These are phyloP conservation scores for Penicillium sp. DNA, from an alignment of 2,329 filamentous ascomycete species.

Conservation along the genomic window DNA sequence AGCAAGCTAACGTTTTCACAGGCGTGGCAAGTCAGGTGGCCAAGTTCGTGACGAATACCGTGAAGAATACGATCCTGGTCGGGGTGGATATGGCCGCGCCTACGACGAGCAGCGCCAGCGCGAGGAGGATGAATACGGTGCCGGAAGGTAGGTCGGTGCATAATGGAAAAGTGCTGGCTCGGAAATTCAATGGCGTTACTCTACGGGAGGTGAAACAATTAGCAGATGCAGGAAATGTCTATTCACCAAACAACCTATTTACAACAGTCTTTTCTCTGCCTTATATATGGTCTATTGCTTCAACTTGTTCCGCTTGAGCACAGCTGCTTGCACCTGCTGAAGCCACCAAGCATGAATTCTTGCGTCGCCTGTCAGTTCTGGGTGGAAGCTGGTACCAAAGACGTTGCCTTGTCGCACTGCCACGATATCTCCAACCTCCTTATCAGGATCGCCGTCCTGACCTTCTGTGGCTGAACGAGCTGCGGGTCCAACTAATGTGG, in stretches of 20 bases:
- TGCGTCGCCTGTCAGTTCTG: constrained; percentile 83
- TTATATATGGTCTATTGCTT: constrained; percentile 18
- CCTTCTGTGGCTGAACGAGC: constrained; percentile 50
- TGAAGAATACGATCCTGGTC: constrained; percentile 92
- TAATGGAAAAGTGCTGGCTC: constrained; percentile 22
- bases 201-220: constrained; percentile 30
- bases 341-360: constrained; percentile 96
- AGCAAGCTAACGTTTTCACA: constrained; percentile 27
- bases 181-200: constrained; percentile 36
- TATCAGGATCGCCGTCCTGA: constrained; percentile 38
- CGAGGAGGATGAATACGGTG: constrained; percentile 62
- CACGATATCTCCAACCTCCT: constrained; percentile 69
- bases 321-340: constrained; percentile 60
- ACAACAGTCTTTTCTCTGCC: constrained; percentile 17
- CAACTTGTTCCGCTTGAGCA: constrained; percentile 30
- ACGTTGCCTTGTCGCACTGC: constrained; percentile 89
- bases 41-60: constrained; percentile 98
- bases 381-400: constrained; percentile 93
- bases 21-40: constrained; percentile 87
- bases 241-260: constrained; percentile 31
- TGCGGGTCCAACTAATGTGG: constrained; percentile 55
- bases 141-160: constrained; percentile 49
- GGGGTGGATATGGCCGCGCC: constrained; percentile 84
- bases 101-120: constrained; percentile 62
- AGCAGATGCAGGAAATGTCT: constrained; percentile 31